phyloP scores from a whole-genome alignment of 371 early-diverging fungal species.

The Rhizopus delemar region DNA sequence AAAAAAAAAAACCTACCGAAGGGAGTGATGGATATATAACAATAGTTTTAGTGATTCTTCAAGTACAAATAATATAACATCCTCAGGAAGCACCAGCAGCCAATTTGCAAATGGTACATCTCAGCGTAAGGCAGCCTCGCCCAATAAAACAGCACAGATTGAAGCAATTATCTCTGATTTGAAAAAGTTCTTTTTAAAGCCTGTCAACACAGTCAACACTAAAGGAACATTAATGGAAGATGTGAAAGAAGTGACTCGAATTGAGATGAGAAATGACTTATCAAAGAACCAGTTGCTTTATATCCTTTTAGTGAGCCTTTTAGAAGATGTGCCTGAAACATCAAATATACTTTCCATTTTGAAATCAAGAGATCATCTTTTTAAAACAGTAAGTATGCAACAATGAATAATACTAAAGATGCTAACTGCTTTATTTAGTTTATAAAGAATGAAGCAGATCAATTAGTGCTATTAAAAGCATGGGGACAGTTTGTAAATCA shows the following conservation, averaged over 20 bases:
- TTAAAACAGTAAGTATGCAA: conserved; percentile 51
- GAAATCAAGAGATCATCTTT: conserved; percentile 48
- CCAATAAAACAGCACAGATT: conserved; percentile 39
- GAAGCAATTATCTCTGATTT: conserved; percentile 53
- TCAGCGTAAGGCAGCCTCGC: conserved; percentile 12
- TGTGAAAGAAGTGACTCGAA: conserved; percentile 72
- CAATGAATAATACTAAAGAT: not conserved
- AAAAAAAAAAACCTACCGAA: conserved; percentile 5
- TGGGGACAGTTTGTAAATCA: conserved; percentile 64
- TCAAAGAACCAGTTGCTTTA: conserved; percentile 66
- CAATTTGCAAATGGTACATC: not conserved
- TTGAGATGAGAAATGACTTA: conserved; percentile 77
- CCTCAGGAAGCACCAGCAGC: conserved; percentile 17
- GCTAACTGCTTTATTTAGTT: conserved; percentile 37
- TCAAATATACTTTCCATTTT: conserved; percentile 26
- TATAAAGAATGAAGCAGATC: conserved; percentile 62
- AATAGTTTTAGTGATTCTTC: not conserved
- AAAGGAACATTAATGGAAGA: conserved; percentile 52
- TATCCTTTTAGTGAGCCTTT: conserved; percentile 59
- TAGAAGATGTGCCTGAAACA: conserved; percentile 50
- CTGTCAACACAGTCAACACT: conserved; percentile 17
- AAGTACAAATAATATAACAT: not conserved
- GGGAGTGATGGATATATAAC: not conserved
- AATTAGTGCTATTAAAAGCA: conserved; percentile 59
- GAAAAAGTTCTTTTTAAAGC: conserved; percentile 42